Evolutionary conservation across 2,329 filamentous ascomycete species (phyloP), one percentile per base, ranked within the genome.

Genomic region (Cladosporium sphaerospermum): DNA sequence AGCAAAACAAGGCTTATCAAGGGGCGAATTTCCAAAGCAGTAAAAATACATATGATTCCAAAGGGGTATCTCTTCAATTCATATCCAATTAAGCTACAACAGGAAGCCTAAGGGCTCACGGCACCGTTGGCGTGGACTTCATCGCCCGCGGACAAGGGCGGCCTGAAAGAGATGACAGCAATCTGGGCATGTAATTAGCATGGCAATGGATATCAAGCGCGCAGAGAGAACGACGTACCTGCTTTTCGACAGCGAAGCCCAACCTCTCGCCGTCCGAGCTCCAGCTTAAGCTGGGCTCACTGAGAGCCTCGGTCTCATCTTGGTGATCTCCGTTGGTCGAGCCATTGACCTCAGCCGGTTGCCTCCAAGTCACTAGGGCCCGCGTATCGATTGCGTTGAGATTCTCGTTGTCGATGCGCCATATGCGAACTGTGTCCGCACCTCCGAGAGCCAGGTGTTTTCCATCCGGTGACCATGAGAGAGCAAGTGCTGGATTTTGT

Each of bases 251-350:
- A 4, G 62, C 62, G 60, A 78, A 76, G 2, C 73, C 75, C 53
- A 81, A 67, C 59, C 73, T 77, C 60, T 75, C 75, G n/a, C 77
- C 76, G 62, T 79, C 74, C 10, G 69, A 69, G 62, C 78, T 77
- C 78, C 78, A 81, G 31, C 70, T 71, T 48, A 81, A 64, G 56
- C 62, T 67, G 8, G 67, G 67, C 55, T 68, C 62, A 11, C 51
- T 47, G 28, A 53, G 41, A 7, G 34, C 49, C 16, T 61, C 45
- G 18, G 56, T 60, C 23, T 59, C 56, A 11, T 58, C 57, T 14
- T 39, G 36, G 13, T 39, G 10, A 11, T 60, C 51, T 9, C 52
- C 60, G 40, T 56, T 54, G 11, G 57, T 56, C 37, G 33, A 55
- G 47, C 40, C 58, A 34, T 54, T 54, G 7, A 36, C 44, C 16